Conservation (phyloP, 441 rosid species). For the Manihot esculenta region DNA sequence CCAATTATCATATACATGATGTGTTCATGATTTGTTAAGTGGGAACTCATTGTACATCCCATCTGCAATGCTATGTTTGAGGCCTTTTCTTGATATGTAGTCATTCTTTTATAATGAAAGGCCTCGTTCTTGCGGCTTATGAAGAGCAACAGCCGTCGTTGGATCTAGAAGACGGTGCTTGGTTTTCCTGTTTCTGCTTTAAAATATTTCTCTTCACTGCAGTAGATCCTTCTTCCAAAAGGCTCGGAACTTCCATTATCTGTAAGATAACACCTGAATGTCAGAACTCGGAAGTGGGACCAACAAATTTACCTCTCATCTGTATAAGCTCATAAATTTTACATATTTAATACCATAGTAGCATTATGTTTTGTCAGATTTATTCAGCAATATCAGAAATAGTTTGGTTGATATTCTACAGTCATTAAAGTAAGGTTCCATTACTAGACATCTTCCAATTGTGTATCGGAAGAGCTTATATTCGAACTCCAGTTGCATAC, state of each 20-base stretch:
- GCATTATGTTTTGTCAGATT: background rate
- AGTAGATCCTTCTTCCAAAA: slow-evolving; percentile 80
- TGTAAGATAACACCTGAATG: slow-evolving; percentile 20
- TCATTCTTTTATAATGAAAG: slow-evolving; percentile 3
- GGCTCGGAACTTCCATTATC: slow-evolving; percentile 93
- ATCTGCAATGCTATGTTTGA: slow-evolving; percentile 12
- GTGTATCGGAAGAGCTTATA: background rate
- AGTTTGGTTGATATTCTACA: background rate
- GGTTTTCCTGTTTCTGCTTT: slow-evolving; percentile 63
- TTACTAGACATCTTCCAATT: background rate
- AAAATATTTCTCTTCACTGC: slow-evolving; percentile 54
- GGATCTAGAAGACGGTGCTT: slow-evolving; percentile 25
- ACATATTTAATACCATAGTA: background rate
- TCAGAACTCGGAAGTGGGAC: slow-evolving; percentile 12
- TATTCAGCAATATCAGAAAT: background rate
- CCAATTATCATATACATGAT: slow-evolving; percentile 40
- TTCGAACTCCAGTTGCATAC: background rate
- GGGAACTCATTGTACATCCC: slow-evolving; percentile 19
- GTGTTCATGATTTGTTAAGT: slow-evolving; percentile 21
- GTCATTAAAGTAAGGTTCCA: background rate
- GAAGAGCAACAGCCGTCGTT: slow-evolving; percentile 47
- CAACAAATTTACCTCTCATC: background rate
- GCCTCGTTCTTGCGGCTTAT: slow-evolving; percentile 13
- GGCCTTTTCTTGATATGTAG: slow-evolving; percentile 10
- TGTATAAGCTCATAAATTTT: too few relatives aligned